These are phyloP conservation scores for Polyporus arcularius DNA, from an alignment of 768 basidiomycete species.

Conservation along the genomic window DNA sequence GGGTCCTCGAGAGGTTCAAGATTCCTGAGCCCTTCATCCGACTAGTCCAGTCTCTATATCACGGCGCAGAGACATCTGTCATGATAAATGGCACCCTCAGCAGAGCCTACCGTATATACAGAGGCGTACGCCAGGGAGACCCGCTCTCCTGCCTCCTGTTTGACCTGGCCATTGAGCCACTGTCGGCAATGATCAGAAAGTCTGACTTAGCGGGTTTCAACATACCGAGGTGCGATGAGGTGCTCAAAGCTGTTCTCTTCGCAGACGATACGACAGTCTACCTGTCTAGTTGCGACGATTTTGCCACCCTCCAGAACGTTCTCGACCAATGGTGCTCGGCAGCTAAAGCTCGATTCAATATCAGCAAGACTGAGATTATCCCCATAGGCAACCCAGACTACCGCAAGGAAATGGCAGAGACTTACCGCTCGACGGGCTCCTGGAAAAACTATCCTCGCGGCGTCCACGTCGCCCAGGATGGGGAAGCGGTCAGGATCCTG, in stretches of 20 bases:
- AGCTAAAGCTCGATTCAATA: constrained; percentile 44
- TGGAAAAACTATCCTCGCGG: not conserved
- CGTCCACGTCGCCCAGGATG: not conserved
- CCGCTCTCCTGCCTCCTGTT: constrained; percentile 35
- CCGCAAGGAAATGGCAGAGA: constrained; percentile 2
- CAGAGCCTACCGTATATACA: constrained; percentile 22
- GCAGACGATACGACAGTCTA: constrained; percentile 30
- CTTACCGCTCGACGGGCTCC: not conserved
- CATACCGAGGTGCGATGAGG: constrained; percentile 13
- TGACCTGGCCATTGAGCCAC: constrained; percentile 34
- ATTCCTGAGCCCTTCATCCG: constrained; percentile 20
- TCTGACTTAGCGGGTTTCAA: constrained; percentile 21
- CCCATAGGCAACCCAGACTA: constrained; percentile 34
- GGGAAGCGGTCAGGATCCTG: not conserved
- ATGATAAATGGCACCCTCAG: constrained; percentile 37
- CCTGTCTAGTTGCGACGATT: constrained; percentile 32
- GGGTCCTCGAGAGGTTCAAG: not conserved
- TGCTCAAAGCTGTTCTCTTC: constrained; percentile 25
- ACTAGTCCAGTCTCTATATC: constrained; percentile 33
- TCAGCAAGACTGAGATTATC: constrained; percentile 40
- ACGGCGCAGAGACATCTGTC: constrained; percentile 28
- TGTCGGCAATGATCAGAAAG: constrained; percentile 23
- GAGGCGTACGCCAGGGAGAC: constrained; percentile 40
- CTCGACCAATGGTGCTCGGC: constrained; percentile 41
- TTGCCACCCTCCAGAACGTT: constrained; percentile 25